A percentile compares a stretch with the other conserved stretches of the same genome.
These are phyloP conservation scores for Trifolium repens DNA, from an alignment of 306 rosid species.

Conservation along the genomic window DNA sequence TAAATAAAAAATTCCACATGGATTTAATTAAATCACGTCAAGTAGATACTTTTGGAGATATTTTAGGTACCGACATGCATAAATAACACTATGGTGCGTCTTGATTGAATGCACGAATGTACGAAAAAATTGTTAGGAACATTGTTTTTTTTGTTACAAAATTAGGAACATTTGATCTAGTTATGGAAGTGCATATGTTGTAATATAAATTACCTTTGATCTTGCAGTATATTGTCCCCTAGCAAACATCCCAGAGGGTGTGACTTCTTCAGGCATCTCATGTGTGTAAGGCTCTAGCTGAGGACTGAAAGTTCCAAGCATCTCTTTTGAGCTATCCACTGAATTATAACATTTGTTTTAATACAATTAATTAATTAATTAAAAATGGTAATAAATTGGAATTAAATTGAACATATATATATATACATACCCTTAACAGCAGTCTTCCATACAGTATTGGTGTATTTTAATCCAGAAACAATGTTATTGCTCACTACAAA, in stretches of 20 bases:
- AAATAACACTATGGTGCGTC: too few relatives aligned
- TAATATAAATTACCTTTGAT: slow-evolving; percentile 59
- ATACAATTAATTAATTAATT: background rate
- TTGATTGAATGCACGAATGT: too few relatives aligned
- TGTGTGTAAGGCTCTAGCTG: slow-evolving; percentile 78
- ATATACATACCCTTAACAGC: slow-evolving; percentile 85
- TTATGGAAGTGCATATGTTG: background rate
- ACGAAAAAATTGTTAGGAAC: too few relatives aligned
- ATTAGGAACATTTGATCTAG: background rate
- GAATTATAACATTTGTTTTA: slow-evolving; percentile 28
- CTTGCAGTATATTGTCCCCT: slow-evolving; percentile 87
- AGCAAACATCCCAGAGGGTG: slow-evolving; percentile 87
- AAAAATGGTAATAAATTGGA: background rate
- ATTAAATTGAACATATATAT: slow-evolving; percentile 5
- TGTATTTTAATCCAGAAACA: slow-evolving; percentile 89
- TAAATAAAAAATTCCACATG: too few relatives aligned
- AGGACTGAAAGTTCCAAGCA: slow-evolving; percentile 96
- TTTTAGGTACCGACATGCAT: too few relatives aligned
- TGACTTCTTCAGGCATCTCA: slow-evolving; percentile 86
- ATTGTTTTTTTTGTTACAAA: too few relatives aligned
- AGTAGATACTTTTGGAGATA: too few relatives aligned
- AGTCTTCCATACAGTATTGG: slow-evolving; percentile 90
- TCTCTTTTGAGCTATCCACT: slow-evolving; percentile 86
- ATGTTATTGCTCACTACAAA: slow-evolving; percentile 82
- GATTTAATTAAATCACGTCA: too few relatives aligned